Evolutionary conservation across 768 basidiomycete species (phyloP).

Genomic region (Cubamyces lactineus): DNA sequence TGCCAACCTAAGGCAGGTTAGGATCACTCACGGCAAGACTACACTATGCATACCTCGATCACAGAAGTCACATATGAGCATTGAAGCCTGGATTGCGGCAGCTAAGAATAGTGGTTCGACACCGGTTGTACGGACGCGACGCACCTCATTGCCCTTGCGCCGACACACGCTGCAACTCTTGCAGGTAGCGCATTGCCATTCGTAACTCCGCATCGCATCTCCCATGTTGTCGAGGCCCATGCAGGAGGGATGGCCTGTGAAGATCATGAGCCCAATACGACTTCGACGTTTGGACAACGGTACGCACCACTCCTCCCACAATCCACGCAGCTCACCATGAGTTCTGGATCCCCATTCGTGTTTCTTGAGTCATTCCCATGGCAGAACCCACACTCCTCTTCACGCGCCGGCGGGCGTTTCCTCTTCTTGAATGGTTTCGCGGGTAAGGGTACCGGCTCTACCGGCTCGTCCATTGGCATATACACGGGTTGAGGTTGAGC

Average conservation of each 20-base stretch:
- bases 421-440: constrained; percentile 49
- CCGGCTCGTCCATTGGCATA: constrained; percentile 48
- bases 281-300: constrained; percentile 1
- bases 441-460: constrained; percentile 36
- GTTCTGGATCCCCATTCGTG: constrained; percentile 58
- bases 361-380: constrained; percentile 65
- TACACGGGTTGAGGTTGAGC: constrained; percentile 60
- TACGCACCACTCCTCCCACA: constrained; percentile 82
- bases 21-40: neutral
- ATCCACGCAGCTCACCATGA: constrained; percentile 76
- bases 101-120: neutral
- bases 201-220: constrained; percentile 67
- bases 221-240: constrained; percentile 64
- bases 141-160: constrained; percentile 86
- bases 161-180: constrained; percentile 89
- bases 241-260: constrained; percentile 84
- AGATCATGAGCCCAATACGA: constrained; percentile 9
- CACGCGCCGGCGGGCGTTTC: constrained; percentile 51
- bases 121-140: constrained; percentile 33
- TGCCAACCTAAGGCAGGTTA: constrained; percentile 67
- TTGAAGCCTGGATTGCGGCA: constrained; percentile 54
- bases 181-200: constrained; percentile 91
- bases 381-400: constrained; percentile 80
- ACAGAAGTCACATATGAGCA: constrained; percentile 92
- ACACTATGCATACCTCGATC: constrained; percentile 64